Evolutionary conservation across 306 rosid species (phyloP).

Genomic region (Parietaria judaica): DNA sequence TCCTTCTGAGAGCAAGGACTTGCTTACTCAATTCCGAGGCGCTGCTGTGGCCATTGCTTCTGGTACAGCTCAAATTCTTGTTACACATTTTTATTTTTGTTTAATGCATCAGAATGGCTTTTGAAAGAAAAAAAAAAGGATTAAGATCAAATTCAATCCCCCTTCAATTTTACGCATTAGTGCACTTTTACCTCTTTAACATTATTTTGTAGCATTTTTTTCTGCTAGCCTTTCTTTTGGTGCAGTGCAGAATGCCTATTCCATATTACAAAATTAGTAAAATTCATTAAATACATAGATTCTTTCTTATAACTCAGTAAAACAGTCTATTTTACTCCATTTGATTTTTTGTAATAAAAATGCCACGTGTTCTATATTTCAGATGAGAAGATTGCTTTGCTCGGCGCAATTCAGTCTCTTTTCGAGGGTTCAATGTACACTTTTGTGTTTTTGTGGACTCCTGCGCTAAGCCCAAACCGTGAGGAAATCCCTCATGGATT

Average conservation of each 20-base stretch:
- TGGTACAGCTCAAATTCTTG: conserved; percentile 33
- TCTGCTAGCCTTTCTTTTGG: no score
- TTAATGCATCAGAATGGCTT: no score
- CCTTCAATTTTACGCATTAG: no score
- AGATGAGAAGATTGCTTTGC: conserved; percentile 74
- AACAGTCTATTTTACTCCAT: neutral
- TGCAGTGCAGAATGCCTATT: no score
- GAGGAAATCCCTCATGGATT: conserved; percentile 93
- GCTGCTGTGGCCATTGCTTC: conserved; percentile 99
- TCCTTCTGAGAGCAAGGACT: conserved; percentile 86
- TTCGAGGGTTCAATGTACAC: conserved; percentile 98
- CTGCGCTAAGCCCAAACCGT: conserved; percentile 85
- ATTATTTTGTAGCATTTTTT: no score
- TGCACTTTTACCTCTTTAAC: no score
- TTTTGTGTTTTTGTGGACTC: conserved; percentile 92
- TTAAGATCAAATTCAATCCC: no score
- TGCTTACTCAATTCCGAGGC: conserved; percentile 82
- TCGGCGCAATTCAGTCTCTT: conserved; percentile 89
- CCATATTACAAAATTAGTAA: no score
- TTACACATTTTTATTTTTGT: neutral
- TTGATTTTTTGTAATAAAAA: conserved; percentile 9
- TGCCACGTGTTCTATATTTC: conserved; percentile 3
- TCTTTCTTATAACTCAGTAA: no score
- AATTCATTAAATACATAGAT: no score
- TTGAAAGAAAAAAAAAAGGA: no score